Percentiles rank a stretch among this genome's conserved stretches.
Conservation (phyloP, 352 stramenopile genomes). For the Globisporangium barbulae region DNA sequence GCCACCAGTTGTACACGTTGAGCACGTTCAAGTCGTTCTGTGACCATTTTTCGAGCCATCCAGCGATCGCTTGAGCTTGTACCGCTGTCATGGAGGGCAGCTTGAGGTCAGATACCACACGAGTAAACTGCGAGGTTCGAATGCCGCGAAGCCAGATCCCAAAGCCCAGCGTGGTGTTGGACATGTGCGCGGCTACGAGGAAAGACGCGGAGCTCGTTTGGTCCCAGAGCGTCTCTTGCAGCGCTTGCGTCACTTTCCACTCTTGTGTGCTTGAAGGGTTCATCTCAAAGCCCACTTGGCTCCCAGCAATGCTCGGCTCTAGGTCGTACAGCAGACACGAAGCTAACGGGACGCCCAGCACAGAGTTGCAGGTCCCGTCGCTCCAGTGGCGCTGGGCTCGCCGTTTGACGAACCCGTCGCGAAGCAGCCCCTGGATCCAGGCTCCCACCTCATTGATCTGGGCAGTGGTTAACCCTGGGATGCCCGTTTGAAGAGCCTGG, state of each 20-base stretch:
- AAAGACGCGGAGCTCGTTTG: conserved; percentile 33
- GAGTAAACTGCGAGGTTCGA: conserved; percentile 23
- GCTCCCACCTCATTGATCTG: conserved; percentile 36
- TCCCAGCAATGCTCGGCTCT: conserved; percentile 43
- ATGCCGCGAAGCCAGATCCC: conserved; percentile 40
- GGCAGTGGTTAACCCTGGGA: conserved; percentile 24
- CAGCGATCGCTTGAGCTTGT: conserved; percentile 23
- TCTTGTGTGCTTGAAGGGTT: conserved; percentile 27
- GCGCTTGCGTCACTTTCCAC: conserved; percentile 18
- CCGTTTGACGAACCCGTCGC: conserved; percentile 41
- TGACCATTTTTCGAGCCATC: conserved; percentile 38
- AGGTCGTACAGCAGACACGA: conserved; percentile 53
- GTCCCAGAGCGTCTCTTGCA: conserved; percentile 36
- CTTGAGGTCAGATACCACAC: conserved; percentile 14
- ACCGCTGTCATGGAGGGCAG: conserved; percentile 21
- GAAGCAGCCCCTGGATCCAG: conserved; percentile 43
- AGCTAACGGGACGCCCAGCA: conserved; percentile 31
- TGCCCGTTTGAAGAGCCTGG: conserved; percentile 17
- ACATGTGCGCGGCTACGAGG: conserved; percentile 27
- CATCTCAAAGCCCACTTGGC: conserved; percentile 64
- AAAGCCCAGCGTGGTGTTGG: conserved; percentile 31
- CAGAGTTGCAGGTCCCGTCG: conserved; percentile 51
- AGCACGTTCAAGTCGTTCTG: conserved; percentile 38
- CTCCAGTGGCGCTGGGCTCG: conserved; percentile 62
- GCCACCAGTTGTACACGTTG: conserved; percentile 53